A percentile compares a stretch with the other conserved stretches of the same genome.
phyloP scores from a whole-genome alignment of 192 early-diverging fungal genomes.

The Coemansia sp. region DNA sequence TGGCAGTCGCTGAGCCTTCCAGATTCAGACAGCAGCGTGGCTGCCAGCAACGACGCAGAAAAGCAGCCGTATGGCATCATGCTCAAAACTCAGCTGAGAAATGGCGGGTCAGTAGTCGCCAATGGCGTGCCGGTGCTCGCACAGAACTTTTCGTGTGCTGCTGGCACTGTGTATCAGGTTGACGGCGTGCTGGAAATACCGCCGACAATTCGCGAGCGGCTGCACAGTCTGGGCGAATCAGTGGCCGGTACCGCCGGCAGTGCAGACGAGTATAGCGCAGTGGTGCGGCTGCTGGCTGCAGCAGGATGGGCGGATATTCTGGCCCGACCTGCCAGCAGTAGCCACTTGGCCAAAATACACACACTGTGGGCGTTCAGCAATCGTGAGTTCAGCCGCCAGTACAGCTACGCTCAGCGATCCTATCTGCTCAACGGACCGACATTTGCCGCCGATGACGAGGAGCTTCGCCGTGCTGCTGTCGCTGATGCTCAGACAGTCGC shows the following conservation, averaged over 20 bases:
- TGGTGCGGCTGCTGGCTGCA: conserved; percentile 27
- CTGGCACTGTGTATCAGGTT: conserved; percentile 32
- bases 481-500: conserved; percentile 28
- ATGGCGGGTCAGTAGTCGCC: conserved; percentile 7
- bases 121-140: conserved; percentile 37
- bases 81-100: conserved; percentile 31
- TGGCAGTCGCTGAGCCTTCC: conserved; percentile 41
- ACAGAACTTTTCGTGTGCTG: conserved; percentile 30
- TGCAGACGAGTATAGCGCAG: conserved; percentile 14
- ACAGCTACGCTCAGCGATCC: conserved; percentile 33
- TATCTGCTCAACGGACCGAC: conserved; percentile 36
- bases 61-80: conserved; percentile 17
- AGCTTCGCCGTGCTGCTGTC: conserved; percentile 11
- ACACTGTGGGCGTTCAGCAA: conserved; percentile 49
- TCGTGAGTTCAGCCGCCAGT: conserved; percentile 22
- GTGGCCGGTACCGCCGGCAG: not conserved
- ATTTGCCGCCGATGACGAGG: conserved; percentile 38
- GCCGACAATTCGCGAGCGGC: conserved; percentile 28
- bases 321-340: not conserved
- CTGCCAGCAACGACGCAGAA: not conserved
- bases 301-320: conserved; percentile 38
- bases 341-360: conserved; percentile 14
- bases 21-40: not conserved
- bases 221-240: conserved; percentile 2
- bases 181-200: conserved; percentile 41